These are phyloP conservation scores for Thecaphora frezii DNA, from an alignment of 1,284 basidiomycete genomes.

Conservation along the genomic window DNA sequence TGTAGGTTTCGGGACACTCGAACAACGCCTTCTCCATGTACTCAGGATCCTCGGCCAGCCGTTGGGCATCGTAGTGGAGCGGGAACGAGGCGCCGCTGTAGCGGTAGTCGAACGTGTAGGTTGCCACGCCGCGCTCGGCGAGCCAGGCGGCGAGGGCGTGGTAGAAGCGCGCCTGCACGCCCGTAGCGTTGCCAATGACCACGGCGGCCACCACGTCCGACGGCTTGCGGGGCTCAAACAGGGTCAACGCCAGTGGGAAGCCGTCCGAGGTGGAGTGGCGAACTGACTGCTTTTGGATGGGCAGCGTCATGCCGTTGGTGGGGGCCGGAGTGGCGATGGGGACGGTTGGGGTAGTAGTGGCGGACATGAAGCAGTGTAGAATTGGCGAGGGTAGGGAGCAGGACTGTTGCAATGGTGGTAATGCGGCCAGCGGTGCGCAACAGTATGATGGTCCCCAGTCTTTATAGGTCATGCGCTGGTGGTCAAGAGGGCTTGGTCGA, in stretches of 20 bases:
- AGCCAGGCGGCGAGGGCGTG: constrained; percentile 39
- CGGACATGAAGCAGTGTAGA: no score
- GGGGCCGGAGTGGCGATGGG: no score
- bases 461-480: no score
- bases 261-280: constrained; percentile 23
- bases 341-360: no score
- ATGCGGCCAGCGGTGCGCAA: no score
- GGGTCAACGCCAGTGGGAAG: constrained; percentile 33
- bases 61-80: constrained; percentile 18
- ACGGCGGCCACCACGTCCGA: constrained; percentile 16
- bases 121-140: constrained; percentile 32
- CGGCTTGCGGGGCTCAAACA: constrained; percentile 23
- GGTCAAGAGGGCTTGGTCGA: no score
- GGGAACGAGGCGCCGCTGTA: constrained; percentile 43
- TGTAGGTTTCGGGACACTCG: constrained; percentile 21
- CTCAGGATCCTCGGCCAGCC: constrained; percentile 35
- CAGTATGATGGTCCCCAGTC: no score
- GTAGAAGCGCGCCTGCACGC: constrained; percentile 45
- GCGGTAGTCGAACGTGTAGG: constrained; percentile 47
- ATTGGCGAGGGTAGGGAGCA: no score
- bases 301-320: constrained; percentile 12
- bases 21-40: constrained; percentile 33
- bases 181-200: constrained; percentile 43
- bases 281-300: constrained; percentile 11
- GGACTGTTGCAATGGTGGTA: no score